Base-by-base conservation (phyloP, 352 stramenopile genomes). In the Hyaloperonospora brassicae region DNA sequence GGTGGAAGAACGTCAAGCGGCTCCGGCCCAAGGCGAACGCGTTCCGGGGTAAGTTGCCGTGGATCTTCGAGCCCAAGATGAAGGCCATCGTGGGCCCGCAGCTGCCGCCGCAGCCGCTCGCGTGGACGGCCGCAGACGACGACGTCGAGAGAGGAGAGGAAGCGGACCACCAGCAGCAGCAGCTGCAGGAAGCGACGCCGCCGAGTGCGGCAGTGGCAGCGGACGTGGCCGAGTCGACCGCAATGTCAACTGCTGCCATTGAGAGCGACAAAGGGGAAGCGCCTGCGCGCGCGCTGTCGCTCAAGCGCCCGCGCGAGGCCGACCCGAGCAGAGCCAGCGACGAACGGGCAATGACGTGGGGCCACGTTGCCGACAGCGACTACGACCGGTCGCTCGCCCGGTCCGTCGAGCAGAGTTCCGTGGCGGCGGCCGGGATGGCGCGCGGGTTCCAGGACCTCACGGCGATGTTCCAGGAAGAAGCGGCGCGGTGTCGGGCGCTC, bases 1-100 rank as follows among this genome's bases (percentile, higher is more conserved):
- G 74, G 74, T 85, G 74, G 74, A 46, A 40, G 2, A 57, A 57
- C 10, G 66, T 79, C 59, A 79, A 78, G 58, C 46, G 48, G 22
- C 48, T 56, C 8, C 65, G 72, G 2, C 74, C 72, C 17, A 85
- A 83, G 44, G 63, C 67, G 14, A 62, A 81, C 59, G 62, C 65
- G 41, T 80, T 85, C 56, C 83, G 79, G 47, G 70, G 68, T 36
- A 80, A 79, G 40, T 46, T 85, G 27, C 74, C 74, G 14, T 85
- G 74, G 74, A 49, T 64, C 11, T 83, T 64, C 45, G 70, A 68
- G 52, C 48, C 59, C 24, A 66, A 64, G n/a, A 79, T 85, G 67
- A 68, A 61, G 35, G 45, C 74, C 22, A 74, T 83, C 24, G 48
- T 82, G 23, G 57, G 62, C 6, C 30, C 35, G 2, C 34, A 50